A percentile compares a stretch with the other conserved stretches of the same genome.
These are phyloP conservation scores for Pyrus betulifolia DNA, from an alignment of 306 rosid species.

Conservation along the genomic window DNA sequence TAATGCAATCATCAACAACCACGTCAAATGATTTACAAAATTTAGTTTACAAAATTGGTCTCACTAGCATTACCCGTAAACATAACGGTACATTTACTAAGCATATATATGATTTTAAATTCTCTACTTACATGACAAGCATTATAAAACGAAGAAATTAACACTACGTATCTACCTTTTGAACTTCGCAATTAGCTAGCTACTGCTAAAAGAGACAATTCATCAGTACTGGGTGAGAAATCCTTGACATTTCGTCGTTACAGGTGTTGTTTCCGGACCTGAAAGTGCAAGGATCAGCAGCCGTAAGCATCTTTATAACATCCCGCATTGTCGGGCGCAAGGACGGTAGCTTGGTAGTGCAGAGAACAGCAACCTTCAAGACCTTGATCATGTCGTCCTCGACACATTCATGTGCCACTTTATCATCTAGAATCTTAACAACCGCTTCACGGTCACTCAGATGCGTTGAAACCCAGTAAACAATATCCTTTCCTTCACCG, in stretches of 20 bases:
- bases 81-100: not conserved
- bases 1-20: too few species aligned
- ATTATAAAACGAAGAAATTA: not conserved
- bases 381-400: conserved; percentile 63
- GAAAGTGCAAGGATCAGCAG: conserved; percentile 50
- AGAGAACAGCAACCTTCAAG: conserved; percentile 67
- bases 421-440: conserved; percentile 51
- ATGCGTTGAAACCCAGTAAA: conserved; percentile 67
- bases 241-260: conserved; percentile 18
- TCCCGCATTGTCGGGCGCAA: conserved; percentile 91
- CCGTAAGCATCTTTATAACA: conserved; percentile 72
- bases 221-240: conserved; percentile 5
- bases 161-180: not conserved
- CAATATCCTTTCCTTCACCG: conserved; percentile 89
- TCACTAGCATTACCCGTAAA: too few species aligned
- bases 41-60: too few species aligned
- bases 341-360: conserved; percentile 75
- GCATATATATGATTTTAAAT: not conserved
- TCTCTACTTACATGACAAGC: not conserved
- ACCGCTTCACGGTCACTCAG: conserved; percentile 46
- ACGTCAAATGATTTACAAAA: too few species aligned
- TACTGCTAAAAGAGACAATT: not conserved
- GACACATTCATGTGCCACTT: conserved; percentile 34
- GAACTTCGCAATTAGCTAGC: not conserved
- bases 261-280: conserved; percentile 9